A percentile compares a stretch with the other conserved stretches of the same genome.
Conservation (phyloP, 345 rosid genomes). For the Draba incana region DNA sequence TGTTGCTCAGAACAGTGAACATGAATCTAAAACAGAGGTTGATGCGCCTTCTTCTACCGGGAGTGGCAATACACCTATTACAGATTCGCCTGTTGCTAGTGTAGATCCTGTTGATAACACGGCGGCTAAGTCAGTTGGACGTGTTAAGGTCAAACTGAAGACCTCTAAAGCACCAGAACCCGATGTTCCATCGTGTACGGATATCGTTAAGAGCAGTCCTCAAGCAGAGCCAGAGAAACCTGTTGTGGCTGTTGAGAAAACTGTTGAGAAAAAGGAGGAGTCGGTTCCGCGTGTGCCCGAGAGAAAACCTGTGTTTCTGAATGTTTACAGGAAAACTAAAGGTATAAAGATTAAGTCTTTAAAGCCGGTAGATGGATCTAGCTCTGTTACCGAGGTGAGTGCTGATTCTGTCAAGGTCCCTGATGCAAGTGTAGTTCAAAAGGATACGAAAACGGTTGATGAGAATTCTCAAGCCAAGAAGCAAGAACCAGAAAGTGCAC, state of each 20-base stretch:
- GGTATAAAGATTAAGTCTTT: conserved; percentile 77
- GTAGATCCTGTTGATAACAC: conserved; percentile 53
- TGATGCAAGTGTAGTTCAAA: conserved; percentile 41
- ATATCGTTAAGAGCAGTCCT: conserved; percentile 62
- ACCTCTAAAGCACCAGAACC: conserved; percentile 64
- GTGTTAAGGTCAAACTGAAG: conserved; percentile 85
- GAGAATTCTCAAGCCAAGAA: conserved; percentile 27
- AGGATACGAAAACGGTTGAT: conserved; percentile 30
- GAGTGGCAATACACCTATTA: conserved; percentile 58
- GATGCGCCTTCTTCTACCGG: conserved; percentile 73
- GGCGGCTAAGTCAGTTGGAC: conserved; percentile 52
- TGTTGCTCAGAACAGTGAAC: conserved; percentile 50
- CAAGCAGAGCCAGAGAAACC: conserved; percentile 54
- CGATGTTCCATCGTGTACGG: conserved; percentile 49
- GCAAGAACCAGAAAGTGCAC: conserved; percentile 31
- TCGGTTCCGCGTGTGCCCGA: conserved; percentile 59
- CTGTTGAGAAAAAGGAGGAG: conserved; percentile 59
- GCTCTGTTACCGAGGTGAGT: conserved; percentile 44
- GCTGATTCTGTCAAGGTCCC: conserved; percentile 33
- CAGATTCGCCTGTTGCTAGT: conserved; percentile 52
- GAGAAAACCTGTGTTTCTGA: conserved; percentile 49
- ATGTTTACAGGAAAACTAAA: conserved; percentile 66
- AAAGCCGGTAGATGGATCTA: conserved; percentile 50
- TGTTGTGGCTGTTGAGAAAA: conserved; percentile 50
- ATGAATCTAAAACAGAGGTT: conserved; percentile 64